Evolutionary conservation across 2,329 filamentous ascomycete genomes (phyloP).

Genomic region (Botrytis sinoallii): DNA sequence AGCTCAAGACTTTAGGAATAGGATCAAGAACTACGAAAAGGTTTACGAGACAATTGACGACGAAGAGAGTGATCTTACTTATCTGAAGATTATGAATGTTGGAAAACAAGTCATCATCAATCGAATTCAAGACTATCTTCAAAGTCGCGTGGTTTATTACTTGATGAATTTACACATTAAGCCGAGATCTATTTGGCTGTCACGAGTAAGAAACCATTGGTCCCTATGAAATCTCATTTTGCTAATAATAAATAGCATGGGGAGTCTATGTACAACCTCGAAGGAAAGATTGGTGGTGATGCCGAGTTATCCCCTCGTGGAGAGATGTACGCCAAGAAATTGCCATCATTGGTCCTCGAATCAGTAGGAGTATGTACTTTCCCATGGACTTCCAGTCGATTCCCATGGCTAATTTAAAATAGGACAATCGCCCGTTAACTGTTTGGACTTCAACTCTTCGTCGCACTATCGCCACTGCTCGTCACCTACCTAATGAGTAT

Average conservation of each 20-base stretch:
- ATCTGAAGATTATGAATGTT: slow-evolving; percentile 96
- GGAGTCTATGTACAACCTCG: slow-evolving; percentile 88
- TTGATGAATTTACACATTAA: slow-evolving; percentile 98
- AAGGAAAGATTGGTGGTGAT: slow-evolving; percentile 89
- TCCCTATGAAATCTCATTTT: slow-evolving; percentile 1
- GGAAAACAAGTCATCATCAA: slow-evolving; percentile 98
- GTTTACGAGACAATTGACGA: slow-evolving; percentile 92
- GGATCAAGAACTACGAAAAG: slow-evolving; percentile 96
- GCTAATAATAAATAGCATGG: slow-evolving; percentile 63
- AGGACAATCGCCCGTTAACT: slow-evolving; percentile 59
- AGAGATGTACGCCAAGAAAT: slow-evolving; percentile 78
- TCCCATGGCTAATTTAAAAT: slow-evolving; percentile 19
- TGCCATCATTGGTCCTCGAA: slow-evolving; percentile 79
- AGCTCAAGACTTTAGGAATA: slow-evolving; percentile 85
- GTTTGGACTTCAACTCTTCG: slow-evolving; percentile 74
- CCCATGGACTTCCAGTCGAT: not conserved
- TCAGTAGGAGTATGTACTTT: slow-evolving; percentile 72
- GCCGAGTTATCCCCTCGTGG: slow-evolving; percentile 82
- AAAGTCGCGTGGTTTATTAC: slow-evolving; percentile 95
- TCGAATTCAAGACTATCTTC: slow-evolving; percentile 92
- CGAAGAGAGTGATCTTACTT: slow-evolving; percentile 84
- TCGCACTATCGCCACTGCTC: slow-evolving; percentile 88
- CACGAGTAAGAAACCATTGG: slow-evolving; percentile 60
- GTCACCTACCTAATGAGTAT: slow-evolving; percentile 75
- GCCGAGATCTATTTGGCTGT: slow-evolving; percentile 93